Conservation (phyloP, 2,329 filamentous ascomycete genomes). For the Corinectria fuckeliana region DNA sequence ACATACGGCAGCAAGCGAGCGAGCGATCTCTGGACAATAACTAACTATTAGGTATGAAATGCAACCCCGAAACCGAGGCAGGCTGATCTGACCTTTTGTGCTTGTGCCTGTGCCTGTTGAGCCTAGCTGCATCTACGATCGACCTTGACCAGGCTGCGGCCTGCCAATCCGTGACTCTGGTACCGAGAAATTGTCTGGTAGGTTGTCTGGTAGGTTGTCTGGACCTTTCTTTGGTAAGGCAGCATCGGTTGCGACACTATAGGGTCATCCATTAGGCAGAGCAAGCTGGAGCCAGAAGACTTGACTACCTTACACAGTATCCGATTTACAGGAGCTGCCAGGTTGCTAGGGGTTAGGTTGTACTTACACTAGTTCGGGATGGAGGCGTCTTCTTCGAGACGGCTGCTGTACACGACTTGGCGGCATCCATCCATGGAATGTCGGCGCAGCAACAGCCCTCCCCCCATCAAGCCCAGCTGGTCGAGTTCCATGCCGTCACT, state of each 20-base stretch:
- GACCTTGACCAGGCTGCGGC: not conserved
- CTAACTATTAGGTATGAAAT: no score
- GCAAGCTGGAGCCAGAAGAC: not conserved
- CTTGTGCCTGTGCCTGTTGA: slow-evolving; percentile 6
- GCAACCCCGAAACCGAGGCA: no score
- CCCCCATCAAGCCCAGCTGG: not conserved
- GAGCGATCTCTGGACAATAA: no score
- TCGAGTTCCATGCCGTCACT: not conserved
- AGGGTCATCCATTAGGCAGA: not conserved
- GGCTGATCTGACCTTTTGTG: no score
- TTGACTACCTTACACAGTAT: no score
- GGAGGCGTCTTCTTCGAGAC: not conserved
- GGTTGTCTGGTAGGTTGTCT: not conserved
- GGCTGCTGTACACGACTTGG: not conserved
- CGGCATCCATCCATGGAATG: not conserved
- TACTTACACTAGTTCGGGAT: no score
- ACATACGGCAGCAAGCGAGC: no score
- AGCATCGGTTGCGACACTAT: not conserved
- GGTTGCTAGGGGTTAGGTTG: no score
- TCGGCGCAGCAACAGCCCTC: slow-evolving; percentile 3
- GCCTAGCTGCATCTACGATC: slow-evolving; percentile 13
- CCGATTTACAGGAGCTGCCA: not conserved
- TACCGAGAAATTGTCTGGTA: no score
- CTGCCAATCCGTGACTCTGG: not conserved
- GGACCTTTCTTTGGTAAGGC: not conserved